phyloP scores from a whole-genome alignment of 2,329 filamentous ascomycete genomes.

The Diaporthe sp. region DNA sequence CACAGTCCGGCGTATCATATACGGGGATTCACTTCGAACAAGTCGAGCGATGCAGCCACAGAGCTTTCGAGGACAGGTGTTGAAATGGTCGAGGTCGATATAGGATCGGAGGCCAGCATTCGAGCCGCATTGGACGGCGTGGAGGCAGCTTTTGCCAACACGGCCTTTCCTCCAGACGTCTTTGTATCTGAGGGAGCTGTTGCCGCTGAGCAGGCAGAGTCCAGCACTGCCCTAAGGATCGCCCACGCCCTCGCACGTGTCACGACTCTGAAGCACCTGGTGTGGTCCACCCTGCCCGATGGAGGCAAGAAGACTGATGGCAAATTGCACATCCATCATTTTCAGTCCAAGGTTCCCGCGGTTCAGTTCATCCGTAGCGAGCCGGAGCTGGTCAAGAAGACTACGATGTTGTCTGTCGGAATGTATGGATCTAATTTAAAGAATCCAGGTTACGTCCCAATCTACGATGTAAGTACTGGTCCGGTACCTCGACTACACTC shows the following conservation, averaged over 20 bases:
- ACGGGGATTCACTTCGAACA: not conserved
- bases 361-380: not conserved
- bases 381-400: not conserved
- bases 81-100: conserved; percentile 9
- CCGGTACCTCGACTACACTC: not conserved
- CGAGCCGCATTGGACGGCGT: not conserved
- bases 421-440: conserved; percentile 1
- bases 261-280: conserved; percentile 13
- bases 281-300: not conserved
- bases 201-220: not conserved
- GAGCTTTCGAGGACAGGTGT: not conserved
- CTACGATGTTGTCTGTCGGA: not conserved
- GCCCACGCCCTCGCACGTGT: not conserved
- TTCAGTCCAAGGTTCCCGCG: not conserved
- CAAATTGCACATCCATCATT: not conserved
- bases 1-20: not conserved
- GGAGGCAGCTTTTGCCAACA: not conserved
- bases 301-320: not conserved
- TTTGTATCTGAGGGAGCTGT: not conserved
- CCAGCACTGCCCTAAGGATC: not conserved
- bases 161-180: not conserved
- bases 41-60: not conserved
- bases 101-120: not conserved
- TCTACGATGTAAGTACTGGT: not conserved
- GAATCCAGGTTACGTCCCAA: not conserved